These are phyloP conservation scores for Lodderomyces theae DNA, from an alignment of 1,139 yeast genomes.

Conservation along the genomic window DNA sequence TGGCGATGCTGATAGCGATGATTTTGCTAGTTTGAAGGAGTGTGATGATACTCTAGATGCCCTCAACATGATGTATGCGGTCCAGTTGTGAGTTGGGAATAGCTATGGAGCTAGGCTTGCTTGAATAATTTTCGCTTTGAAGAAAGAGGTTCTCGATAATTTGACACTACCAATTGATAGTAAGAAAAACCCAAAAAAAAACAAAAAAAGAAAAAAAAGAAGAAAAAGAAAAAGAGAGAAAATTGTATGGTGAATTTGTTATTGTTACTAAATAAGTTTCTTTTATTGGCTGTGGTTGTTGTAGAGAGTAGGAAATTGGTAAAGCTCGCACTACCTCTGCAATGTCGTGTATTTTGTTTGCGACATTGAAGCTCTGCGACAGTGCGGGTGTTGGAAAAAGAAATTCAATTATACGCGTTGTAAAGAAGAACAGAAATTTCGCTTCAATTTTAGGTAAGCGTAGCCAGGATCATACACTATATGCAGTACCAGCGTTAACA, in stretches of 20 bases:
- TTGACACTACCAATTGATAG: constrained; percentile 1
- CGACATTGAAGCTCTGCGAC: not conserved
- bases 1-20: not conserved
- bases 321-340: too few relatives aligned
- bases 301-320: too few relatives aligned
- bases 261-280: constrained; percentile 6
- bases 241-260: not conserved
- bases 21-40: constrained; percentile 4
- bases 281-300: constrained; percentile 7
- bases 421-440: too few relatives aligned
- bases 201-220: too few relatives aligned
- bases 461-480: not conserved
- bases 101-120: not conserved
- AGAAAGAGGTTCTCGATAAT: too few relatives aligned
- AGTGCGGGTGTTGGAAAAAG: too few relatives aligned
- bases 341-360: not conserved
- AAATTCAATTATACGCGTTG: too few relatives aligned
- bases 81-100: not conserved
- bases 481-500: not conserved
- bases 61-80: constrained; percentile 3
- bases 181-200: too few relatives aligned
- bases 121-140: too few relatives aligned
- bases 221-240: too few relatives aligned
- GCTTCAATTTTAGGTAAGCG: not conserved
- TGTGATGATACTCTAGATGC: constrained; percentile 5